Percentiles rank a stretch among this genome's conserved stretches.
phyloP scores from a whole-genome alignment of 805 yeast genomes.

The Sugiyamaella boreocaroliniensis region DNA sequence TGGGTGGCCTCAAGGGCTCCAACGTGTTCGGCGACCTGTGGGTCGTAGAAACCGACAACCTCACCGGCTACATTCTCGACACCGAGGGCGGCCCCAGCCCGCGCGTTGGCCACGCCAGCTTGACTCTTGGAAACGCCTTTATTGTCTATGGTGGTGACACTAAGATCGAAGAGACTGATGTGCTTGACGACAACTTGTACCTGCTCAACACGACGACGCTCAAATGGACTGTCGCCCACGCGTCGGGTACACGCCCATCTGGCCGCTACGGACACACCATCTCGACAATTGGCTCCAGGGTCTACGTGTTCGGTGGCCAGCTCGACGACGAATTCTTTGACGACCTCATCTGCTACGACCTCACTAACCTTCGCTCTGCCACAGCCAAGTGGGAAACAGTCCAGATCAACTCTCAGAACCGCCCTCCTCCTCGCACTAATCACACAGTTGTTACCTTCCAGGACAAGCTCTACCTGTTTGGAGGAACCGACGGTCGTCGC shows the following conservation, averaged over 20 bases:
- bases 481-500: slow-evolving; percentile 76
- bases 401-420: slow-evolving; percentile 40
- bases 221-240: slow-evolving; percentile 74
- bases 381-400: slow-evolving; percentile 78
- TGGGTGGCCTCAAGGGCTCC: slow-evolving; percentile 93
- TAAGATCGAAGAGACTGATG: slow-evolving; percentile 54
- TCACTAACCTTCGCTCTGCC: slow-evolving; percentile 77
- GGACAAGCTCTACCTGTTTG: slow-evolving; percentile 76
- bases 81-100: slow-evolving; percentile 85
- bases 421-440: slow-evolving; percentile 81
- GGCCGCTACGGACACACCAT: slow-evolving; percentile 95
- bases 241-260: slow-evolving; percentile 67
- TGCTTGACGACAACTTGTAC: slow-evolving; percentile 84
- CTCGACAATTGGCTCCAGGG: slow-evolving; percentile 55
- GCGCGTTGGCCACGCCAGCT: slow-evolving; percentile 91
- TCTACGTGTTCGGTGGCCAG: slow-evolving; percentile 93
- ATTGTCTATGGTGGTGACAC: slow-evolving; percentile 97
- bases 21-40: slow-evolving; percentile 94
- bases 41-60: slow-evolving; percentile 57
- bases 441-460: slow-evolving; percentile 82
- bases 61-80: slow-evolving; percentile 52
- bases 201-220: slow-evolving; percentile 72
- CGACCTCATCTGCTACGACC: slow-evolving; percentile 80
- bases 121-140: slow-evolving; percentile 89
- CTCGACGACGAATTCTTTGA: slow-evolving; percentile 74